Evolutionary conservation across 2,329 filamentous ascomycete species (phyloP).

Genomic region (Ascosphaera pollenicola): DNA sequence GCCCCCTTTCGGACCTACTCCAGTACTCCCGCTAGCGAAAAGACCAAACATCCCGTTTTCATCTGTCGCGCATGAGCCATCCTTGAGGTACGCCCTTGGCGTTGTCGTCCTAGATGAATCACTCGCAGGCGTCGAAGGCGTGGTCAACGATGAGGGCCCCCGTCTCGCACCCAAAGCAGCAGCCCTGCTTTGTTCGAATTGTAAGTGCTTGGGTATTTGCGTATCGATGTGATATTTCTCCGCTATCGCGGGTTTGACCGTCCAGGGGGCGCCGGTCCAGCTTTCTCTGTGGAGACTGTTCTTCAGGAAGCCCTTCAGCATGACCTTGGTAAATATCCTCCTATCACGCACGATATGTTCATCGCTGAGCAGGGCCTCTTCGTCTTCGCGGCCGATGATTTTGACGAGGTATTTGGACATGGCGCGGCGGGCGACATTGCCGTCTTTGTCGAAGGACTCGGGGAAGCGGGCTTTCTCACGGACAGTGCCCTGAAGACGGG

Average conservation of each 20-base stretch:
- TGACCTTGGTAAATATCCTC: conserved; percentile 84
- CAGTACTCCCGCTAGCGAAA: conserved; percentile 18
- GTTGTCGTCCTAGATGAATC: no score
- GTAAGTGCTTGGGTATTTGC: conserved; percentile 62
- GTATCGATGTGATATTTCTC: conserved; percentile 66
- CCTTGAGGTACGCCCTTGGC: no score
- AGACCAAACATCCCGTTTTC: conserved; percentile 29
- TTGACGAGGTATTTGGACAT: conserved; percentile 65
- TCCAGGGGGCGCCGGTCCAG: conserved; percentile 92
- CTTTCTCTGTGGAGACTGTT: conserved; percentile 79
- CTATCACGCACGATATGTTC: conserved; percentile 68
- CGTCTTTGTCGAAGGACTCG: conserved; percentile 37
- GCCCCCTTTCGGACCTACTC: conserved; percentile 51
- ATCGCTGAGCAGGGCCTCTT: conserved; percentile 61
- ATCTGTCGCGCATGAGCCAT: no score
- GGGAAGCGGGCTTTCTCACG: conserved; percentile 66
- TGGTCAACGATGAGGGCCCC: no score
- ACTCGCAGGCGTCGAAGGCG: no score
- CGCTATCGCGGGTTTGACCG: conserved; percentile 73
- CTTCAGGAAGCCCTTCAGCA: conserved; percentile 83
- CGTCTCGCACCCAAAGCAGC: no score
- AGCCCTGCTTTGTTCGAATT: conserved; percentile 42
- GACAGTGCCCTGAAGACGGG: conserved; percentile 50
- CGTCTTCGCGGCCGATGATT: conserved; percentile 41
- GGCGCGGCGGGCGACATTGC: conserved; percentile 41